A percentile compares a stretch with the other conserved stretches of the same genome.
Evolutionary conservation across 2,329 filamentous ascomycete genomes (phyloP).

Genomic region (Penicillium sp.): DNA sequence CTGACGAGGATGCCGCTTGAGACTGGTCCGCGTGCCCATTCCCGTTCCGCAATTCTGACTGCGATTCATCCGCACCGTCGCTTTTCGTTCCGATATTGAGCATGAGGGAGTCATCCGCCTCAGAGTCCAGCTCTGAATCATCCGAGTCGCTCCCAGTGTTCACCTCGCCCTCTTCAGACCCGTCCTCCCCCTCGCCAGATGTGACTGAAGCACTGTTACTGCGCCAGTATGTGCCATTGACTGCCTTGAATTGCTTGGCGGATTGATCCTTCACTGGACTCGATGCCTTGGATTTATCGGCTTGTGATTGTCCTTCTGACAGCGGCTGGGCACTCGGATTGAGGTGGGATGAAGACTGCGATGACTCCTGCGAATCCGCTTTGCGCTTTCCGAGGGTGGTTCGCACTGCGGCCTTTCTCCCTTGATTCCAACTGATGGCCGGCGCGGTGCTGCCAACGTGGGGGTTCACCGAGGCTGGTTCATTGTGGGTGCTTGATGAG

Average conservation of each 20-base stretch:
- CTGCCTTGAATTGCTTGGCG: conserved; percentile 26
- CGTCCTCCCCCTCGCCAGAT: conserved; percentile 9
- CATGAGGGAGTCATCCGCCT: conserved; percentile 39
- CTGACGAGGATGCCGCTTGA: background rate
- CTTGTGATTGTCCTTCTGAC: background rate
- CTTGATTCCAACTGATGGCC: conserved; percentile 42
- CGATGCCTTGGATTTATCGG: conserved; percentile 4
- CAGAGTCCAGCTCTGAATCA: conserved; percentile 28
- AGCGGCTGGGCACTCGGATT: conserved; percentile 1
- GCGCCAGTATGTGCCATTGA: conserved; percentile 36
- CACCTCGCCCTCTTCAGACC: conserved; percentile 25
- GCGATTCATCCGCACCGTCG: conserved; percentile 16
- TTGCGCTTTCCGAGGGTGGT: conserved; percentile 36
- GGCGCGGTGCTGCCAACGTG: conserved; percentile 23
- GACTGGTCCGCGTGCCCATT: conserved; percentile 4
- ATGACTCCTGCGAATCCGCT: conserved; percentile 2
- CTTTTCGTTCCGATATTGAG: conserved; percentile 33
- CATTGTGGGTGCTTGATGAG: background rate
- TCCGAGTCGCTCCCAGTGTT: conserved; percentile 27
- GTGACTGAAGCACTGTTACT: conserved; percentile 32
- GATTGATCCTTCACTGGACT: conserved; percentile 9
- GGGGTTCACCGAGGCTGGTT: conserved; percentile 11
- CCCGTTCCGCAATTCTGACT: conserved; percentile 14
- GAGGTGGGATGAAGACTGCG: background rate
- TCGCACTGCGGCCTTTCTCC: conserved; percentile 37